These are phyloP conservation scores for Flaveria linearis DNA, from an alignment of 129 eudicot species.

Conservation along the genomic window DNA sequence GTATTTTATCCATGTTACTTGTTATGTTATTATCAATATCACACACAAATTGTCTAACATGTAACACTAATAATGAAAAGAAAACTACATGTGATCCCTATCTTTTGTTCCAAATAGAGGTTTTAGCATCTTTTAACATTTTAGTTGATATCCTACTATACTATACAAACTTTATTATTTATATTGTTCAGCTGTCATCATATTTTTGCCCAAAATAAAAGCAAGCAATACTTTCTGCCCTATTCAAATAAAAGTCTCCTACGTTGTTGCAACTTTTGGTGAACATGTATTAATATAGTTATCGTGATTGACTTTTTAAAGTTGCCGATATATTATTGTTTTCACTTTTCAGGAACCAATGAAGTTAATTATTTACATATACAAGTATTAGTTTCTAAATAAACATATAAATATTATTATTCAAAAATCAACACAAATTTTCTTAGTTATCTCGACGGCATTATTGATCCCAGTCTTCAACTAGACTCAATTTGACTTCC, in stretches of 20 bases:
- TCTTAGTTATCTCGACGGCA: background rate
- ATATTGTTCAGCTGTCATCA: background rate
- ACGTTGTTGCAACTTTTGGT: slow-evolving; percentile 9
- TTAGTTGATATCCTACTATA: background rate
- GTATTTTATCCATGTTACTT: background rate
- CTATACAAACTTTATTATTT: background rate
- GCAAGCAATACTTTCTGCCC: background rate
- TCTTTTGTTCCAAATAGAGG: background rate
- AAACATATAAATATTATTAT: background rate
- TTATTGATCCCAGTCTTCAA: background rate
- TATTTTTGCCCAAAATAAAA: slow-evolving; percentile 1
- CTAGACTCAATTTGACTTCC: background rate
- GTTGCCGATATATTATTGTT: background rate
- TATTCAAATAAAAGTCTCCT: slow-evolving; percentile 5
- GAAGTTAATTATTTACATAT: background rate
- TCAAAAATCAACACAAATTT: background rate
- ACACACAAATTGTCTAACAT: background rate
- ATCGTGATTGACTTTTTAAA: background rate
- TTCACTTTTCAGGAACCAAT: background rate
- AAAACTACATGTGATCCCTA: background rate
- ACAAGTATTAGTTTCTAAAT: background rate
- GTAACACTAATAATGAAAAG: background rate
- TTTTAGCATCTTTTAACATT: background rate
- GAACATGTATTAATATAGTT: background rate
- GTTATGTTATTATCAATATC: background rate